Evolutionary conservation across 1,139 yeast species (phyloP).

Genomic region (Nakaseomyces nivariensis): DNA sequence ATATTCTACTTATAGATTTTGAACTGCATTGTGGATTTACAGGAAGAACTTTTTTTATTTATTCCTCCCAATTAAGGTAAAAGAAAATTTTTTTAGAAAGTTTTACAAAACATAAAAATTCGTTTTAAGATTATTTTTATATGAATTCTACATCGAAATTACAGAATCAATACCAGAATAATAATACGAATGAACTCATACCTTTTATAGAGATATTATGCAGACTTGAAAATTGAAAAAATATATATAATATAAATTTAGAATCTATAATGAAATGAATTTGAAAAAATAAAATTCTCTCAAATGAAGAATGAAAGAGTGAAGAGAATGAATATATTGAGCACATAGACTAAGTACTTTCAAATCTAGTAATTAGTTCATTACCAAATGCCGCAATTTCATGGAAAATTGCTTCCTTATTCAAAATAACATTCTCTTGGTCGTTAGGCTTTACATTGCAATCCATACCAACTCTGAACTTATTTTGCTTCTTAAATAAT

Average conservation of each 20-base stretch:
- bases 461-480: constrained; percentile 73
- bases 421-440: constrained; percentile 48
- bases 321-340: background rate
- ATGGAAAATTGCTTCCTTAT: constrained; percentile 62
- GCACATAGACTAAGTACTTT: constrained; percentile 3
- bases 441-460: constrained; percentile 60
- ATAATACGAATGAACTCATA: too few species aligned
- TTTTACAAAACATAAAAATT: background rate
- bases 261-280: background rate
- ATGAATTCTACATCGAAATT: too few species aligned
- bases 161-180: too few species aligned
- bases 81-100: background rate
- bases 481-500: constrained; percentile 39
- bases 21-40: background rate
- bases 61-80: background rate
- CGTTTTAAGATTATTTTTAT: too few species aligned
- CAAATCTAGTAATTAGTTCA: constrained; percentile 24
- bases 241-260: background rate
- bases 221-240: background rate
- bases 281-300: background rate
- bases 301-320: background rate
- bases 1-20: background rate
- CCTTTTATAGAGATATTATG: background rate
- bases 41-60: too few species aligned
- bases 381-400: constrained; percentile 65